These are phyloP conservation scores for Phytophthora agathidicida DNA, from an alignment of 352 stramenopile genomes.

Conservation along the genomic window DNA sequence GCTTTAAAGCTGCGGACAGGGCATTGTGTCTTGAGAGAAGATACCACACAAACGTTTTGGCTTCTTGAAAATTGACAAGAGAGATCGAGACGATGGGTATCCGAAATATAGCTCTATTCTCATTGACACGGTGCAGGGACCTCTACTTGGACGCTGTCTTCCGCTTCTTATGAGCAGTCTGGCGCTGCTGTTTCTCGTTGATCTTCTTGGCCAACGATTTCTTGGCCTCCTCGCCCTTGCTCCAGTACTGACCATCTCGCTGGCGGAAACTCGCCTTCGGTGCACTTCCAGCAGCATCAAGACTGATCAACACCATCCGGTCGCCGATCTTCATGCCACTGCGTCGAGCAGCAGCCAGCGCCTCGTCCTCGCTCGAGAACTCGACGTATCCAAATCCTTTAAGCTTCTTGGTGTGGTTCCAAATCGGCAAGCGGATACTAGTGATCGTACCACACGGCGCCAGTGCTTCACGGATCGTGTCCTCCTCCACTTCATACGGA, in stretches of 20 bases:
- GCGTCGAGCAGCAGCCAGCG: conserved; percentile 66
- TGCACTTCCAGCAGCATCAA: conserved; percentile 85
- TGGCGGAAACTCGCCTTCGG: conserved; percentile 93
- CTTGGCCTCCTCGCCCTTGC: conserved; percentile 88
- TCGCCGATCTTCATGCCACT: conserved; percentile 89
- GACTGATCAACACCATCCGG: conserved; percentile 92
- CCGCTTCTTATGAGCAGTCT: conserved; percentile 53
- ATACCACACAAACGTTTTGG: too few species aligned
- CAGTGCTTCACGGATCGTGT: conserved; percentile 86
- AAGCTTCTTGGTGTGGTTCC: conserved; percentile 93
- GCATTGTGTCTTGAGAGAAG: too few species aligned
- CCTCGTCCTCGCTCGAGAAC: conserved; percentile 83
- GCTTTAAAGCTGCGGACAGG: too few species aligned
- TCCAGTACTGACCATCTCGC: conserved; percentile 87
- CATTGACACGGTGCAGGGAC: conserved; percentile 7
- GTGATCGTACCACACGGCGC: conserved; percentile 88
- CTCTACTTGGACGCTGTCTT: conserved; percentile 40
- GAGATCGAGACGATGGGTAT: not conserved
- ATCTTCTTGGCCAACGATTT: conserved; percentile 82
- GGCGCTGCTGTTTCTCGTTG: conserved; percentile 62
- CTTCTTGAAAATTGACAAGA: too few species aligned
- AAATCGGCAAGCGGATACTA: conserved; percentile 93
- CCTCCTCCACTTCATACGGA: conserved; percentile 91
- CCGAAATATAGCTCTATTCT: conserved; percentile 37
- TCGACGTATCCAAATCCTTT: conserved; percentile 98